Evolutionary conservation across 2,329 filamentous ascomycete species (phyloP).

Genomic region (Raffaelea albimanens): DNA sequence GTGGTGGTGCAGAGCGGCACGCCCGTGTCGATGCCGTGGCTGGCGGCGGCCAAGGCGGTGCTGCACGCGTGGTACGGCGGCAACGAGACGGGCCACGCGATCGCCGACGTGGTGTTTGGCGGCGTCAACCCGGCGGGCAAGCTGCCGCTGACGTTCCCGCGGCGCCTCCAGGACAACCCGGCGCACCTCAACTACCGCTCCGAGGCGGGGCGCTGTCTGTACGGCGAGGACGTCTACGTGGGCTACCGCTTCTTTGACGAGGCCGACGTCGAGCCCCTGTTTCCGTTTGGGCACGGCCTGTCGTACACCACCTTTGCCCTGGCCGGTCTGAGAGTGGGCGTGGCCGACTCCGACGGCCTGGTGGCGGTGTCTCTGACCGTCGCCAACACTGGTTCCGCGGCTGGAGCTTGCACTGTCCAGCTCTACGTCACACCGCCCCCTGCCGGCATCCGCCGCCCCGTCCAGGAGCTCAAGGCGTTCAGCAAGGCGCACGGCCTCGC

Average conservation of each 20-base stretch:
- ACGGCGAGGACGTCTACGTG: conserved; percentile 73
- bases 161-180: conserved; percentile 58
- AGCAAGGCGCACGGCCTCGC: conserved; percentile 36
- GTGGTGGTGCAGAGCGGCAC: conserved; percentile 53
- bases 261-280: conserved; percentile 53
- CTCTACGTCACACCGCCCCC: conserved; percentile 30
- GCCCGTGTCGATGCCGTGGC: conserved; percentile 45
- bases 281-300: conserved; percentile 72
- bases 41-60: conserved; percentile 36
- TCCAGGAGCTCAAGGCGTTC: conserved; percentile 49
- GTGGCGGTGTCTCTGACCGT: conserved; percentile 37
- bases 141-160: conserved; percentile 64
- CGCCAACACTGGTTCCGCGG: conserved; percentile 33
- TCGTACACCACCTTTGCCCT: conserved; percentile 62
- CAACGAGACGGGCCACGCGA: conserved; percentile 56
- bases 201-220: conserved; percentile 62
- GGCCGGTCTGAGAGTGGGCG: conserved; percentile 17
- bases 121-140: conserved; percentile 56
- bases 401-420: conserved; percentile 46
- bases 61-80: conserved; percentile 56
- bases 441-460: conserved; percentile 36
- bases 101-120: conserved; percentile 54
- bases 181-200: conserved; percentile 65
- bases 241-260: conserved; percentile 77
- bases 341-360: neutral